Conservation (phyloP, 257 asterid genomes). For the Rubia yunnanensis region DNA sequence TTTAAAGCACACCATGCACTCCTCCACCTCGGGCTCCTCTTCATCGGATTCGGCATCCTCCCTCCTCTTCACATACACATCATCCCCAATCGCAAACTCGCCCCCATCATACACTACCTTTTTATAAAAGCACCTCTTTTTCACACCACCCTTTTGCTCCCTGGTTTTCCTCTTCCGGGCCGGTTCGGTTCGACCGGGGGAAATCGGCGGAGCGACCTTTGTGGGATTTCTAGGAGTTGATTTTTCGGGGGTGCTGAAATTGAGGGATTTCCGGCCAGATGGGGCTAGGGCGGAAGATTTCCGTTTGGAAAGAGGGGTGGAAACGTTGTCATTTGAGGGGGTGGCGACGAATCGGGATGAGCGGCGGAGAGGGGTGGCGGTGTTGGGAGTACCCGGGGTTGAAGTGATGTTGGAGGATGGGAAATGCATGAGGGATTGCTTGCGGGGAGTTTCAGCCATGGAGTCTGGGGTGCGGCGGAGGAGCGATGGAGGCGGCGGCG, state of each 20-base stretch:
- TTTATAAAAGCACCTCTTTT: conserved; percentile 49
- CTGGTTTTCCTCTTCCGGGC: conserved; percentile 37
- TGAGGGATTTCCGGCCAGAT: conserved; percentile 22
- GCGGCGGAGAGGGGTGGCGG: conserved; percentile 45
- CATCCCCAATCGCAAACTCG: conserved; percentile 65
- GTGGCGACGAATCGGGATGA: conserved; percentile 46
- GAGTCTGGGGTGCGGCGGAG: conserved; percentile 1
- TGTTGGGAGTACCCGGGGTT: conserved; percentile 48
- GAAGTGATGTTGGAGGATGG: conserved; percentile 23
- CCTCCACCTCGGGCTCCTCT: conserved; percentile 75
- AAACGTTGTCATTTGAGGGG: conserved; percentile 19
- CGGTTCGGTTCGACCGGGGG: conserved; percentile 47
- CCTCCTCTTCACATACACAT: conserved; percentile 73
- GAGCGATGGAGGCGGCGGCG: conserved; percentile 9
- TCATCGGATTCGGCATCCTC: conserved; percentile 55
- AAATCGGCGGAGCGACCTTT: conserved; percentile 32
- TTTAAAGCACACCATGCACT: conserved; percentile 75
- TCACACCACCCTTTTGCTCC: conserved; percentile 14
- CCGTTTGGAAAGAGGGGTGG: conserved; percentile 4
- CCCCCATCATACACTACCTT: conserved; percentile 66
- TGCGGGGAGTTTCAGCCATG: conserved; percentile 53
- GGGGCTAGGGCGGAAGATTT: conserved; percentile 2
- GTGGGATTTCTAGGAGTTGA: neutral
- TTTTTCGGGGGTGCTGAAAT: conserved; percentile 17
- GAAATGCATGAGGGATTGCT: conserved; percentile 15